Evolutionary conservation across 768 basidiomycete genomes (phyloP).

Genomic region (Candolleomyces efflorescens): DNA sequence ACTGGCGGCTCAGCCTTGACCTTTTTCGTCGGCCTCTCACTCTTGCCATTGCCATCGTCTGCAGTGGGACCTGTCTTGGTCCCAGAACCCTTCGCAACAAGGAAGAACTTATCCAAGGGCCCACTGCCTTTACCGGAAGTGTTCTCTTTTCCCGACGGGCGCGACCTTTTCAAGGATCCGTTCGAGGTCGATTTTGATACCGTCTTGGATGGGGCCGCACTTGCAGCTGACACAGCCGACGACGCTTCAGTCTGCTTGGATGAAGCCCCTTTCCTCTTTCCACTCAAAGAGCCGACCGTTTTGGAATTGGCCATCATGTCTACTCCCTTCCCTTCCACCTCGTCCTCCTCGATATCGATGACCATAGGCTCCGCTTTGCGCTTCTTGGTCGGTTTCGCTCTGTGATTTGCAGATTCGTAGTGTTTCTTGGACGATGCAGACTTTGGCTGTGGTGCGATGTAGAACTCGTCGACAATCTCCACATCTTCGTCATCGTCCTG

Average conservation of each 20-base stretch:
- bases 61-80: not conserved
- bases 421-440: not conserved
- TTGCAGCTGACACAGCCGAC: not conserved
- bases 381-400: not conserved
- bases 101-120: not conserved
- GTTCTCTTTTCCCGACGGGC: not conserved
- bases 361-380: not conserved
- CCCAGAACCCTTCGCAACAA: not conserved
- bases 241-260: not conserved
- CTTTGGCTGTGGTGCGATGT: not conserved
- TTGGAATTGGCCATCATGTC: not conserved
- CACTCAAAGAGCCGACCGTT: not conserved
- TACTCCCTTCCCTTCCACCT: not conserved
- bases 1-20: not conserved
- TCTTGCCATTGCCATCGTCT: slow-evolving; percentile 1
- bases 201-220: not conserved
- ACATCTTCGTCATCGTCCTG: not conserved
- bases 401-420: not conserved
- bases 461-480: not conserved
- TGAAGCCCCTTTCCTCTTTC: not conserved
- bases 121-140: not conserved
- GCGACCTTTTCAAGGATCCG: not conserved
- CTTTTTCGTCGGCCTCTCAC: not conserved
- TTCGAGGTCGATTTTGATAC: not conserved
- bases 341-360: not conserved